Conservation (phyloP, 495 filamentous ascomycete species). For the Cairneyella variabilis region DNA sequence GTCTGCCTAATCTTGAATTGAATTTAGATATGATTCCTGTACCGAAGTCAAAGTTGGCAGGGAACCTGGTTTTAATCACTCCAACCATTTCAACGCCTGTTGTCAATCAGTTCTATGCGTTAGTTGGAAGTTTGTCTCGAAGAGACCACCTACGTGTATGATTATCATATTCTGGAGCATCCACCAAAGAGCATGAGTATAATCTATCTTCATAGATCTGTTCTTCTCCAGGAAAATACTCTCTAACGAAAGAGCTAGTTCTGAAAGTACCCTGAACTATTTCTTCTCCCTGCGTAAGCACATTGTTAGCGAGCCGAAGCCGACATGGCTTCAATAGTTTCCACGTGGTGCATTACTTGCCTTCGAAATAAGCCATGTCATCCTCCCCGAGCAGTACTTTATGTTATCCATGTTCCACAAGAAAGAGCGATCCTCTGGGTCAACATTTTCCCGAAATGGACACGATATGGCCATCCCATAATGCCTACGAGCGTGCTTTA, state of each 20-base stretch:
- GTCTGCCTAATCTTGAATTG: not conserved
- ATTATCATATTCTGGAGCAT: conserved; percentile 1
- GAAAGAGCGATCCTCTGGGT: conserved; percentile 1
- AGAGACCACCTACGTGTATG: not conserved
- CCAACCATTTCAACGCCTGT: conserved; percentile 15
- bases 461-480: not conserved
- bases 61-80: not conserved
- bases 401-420: not conserved
- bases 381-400: conserved; percentile 1
- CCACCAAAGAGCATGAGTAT: not conserved
- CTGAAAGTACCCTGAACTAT: too few relatives aligned
- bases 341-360: too few relatives aligned
- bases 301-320: too few relatives aligned
- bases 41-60: conserved; percentile 6
- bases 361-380: conserved; percentile 15
- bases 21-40: not conserved
- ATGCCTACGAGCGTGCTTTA: conserved; percentile 9
- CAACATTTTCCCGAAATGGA: conserved; percentile 5
- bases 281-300: too few relatives aligned
- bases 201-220: too few relatives aligned
- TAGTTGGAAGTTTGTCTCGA: not conserved
- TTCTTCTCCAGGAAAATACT: too few relatives aligned
- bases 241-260: too few relatives aligned
- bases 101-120: not conserved
- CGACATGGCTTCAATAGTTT: too few relatives aligned